These are phyloP conservation scores for Aspergillus indologenus DNA, from an alignment of 495 filamentous ascomycete genomes.

Conservation along the genomic window DNA sequence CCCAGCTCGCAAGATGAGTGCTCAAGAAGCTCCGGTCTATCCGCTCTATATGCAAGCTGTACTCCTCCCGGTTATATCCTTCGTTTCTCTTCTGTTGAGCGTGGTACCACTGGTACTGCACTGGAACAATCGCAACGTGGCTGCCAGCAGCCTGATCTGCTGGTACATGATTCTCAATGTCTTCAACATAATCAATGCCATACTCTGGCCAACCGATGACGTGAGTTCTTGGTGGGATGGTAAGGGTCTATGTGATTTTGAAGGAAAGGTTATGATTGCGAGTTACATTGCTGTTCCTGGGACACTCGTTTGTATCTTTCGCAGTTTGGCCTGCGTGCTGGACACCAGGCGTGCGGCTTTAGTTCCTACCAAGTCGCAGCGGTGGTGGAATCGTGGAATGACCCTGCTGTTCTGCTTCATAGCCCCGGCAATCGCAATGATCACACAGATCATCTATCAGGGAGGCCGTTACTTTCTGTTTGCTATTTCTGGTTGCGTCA, in stretches of 20 bases:
- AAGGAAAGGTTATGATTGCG: conserved; percentile 66
- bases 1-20: conserved; percentile 3
- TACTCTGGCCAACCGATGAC: conserved; percentile 79
- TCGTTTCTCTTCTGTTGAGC: conserved; percentile 54
- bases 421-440: conserved; percentile 61
- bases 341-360: conserved; percentile 62
- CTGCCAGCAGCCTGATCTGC: conserved; percentile 57
- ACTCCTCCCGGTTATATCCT: conserved; percentile 48
- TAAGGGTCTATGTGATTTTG: conserved; percentile 74
- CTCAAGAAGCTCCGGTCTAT: conserved; percentile 12
- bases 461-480: conserved; percentile 68
- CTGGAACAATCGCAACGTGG: conserved; percentile 42
- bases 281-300: conserved; percentile 63
- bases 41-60: conserved; percentile 34
- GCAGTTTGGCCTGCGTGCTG: conserved; percentile 64
- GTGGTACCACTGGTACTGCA: conserved; percentile 40
- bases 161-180: conserved; percentile 65
- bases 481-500: conserved; percentile 69
- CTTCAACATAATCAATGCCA: conserved; percentile 68
- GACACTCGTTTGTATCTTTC: conserved; percentile 63
- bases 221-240: conserved; percentile 68
- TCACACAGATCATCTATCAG: conserved; percentile 67
- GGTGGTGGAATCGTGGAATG: conserved; percentile 49
- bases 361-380: conserved; percentile 49
- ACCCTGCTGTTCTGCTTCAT: conserved; percentile 69